A percentile compares a stretch with the other conserved stretches of the same genome.
phyloP scores from a whole-genome alignment of 352 stramenopile genomes.

The Phytophthora tentaculata region DNA sequence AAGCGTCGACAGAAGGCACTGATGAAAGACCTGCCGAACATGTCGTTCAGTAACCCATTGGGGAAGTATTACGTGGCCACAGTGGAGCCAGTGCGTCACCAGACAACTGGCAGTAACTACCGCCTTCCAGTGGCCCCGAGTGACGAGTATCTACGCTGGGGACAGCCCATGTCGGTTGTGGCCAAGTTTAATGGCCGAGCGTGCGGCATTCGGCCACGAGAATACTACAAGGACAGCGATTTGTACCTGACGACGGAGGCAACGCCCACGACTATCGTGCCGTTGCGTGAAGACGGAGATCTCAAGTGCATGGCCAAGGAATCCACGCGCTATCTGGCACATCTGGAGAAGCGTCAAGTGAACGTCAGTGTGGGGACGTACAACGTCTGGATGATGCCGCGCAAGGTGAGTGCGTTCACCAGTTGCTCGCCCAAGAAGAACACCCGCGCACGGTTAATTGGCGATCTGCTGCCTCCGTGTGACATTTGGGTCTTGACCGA shows the following conservation, averaged over 20 bases:
- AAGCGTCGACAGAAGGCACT: slow-evolving; percentile 54
- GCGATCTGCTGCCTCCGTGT: slow-evolving; percentile 66
- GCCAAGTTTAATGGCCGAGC: slow-evolving; percentile 58
- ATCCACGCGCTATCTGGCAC: slow-evolving; percentile 65
- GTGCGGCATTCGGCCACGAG: slow-evolving; percentile 67
- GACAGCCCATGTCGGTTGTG: slow-evolving; percentile 65
- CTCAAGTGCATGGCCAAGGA: slow-evolving; percentile 76
- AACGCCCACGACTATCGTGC: slow-evolving; percentile 64
- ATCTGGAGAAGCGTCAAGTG: slow-evolving; percentile 66
- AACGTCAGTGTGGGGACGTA: slow-evolving; percentile 70
- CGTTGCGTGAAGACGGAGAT: slow-evolving; percentile 68
- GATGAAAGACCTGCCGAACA: slow-evolving; percentile 79
- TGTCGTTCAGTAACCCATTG: slow-evolving; percentile 64
- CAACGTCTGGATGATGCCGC: slow-evolving; percentile 88
- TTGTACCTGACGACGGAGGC: slow-evolving; percentile 76
- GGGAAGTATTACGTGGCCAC: slow-evolving; percentile 71
- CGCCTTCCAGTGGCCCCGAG: slow-evolving; percentile 30
- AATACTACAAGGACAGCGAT: slow-evolving; percentile 83
- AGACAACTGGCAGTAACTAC: slow-evolving; percentile 38
- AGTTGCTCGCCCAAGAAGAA: slow-evolving; percentile 78
- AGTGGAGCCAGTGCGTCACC: slow-evolving; percentile 49
- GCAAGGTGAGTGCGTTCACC: slow-evolving; percentile 78
- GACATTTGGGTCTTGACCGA: slow-evolving; percentile 83
- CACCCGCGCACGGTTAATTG: slow-evolving; percentile 73
- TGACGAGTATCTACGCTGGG: slow-evolving; percentile 65